Conservation (phyloP, 495 filamentous ascomycete genomes). For the Penicillium cosmopolitanum region DNA sequence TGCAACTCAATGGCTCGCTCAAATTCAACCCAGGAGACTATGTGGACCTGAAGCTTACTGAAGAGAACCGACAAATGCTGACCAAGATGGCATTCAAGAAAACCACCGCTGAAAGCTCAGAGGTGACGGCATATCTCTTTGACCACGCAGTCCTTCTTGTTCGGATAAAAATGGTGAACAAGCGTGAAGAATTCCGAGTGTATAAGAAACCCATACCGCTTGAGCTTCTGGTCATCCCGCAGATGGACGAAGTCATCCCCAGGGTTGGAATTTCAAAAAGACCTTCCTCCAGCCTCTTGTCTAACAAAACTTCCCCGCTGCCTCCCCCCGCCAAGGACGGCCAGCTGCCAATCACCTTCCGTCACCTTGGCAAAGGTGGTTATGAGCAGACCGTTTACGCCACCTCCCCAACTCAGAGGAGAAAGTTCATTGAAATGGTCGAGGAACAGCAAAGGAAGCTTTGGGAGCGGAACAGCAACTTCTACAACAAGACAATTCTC, state of each 20-base stretch:
- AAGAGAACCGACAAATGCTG: conserved; percentile 89
- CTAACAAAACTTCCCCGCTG: conserved; percentile 65
- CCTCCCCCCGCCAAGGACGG: conserved; percentile 68
- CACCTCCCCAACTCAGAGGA: conserved; percentile 72
- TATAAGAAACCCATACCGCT: conserved; percentile 95
- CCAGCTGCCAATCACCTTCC: conserved; percentile 90
- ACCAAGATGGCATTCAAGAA: conserved; percentile 95
- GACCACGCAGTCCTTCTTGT: conserved; percentile 94
- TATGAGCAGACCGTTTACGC: conserved; percentile 94
- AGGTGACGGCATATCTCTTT: conserved; percentile 93
- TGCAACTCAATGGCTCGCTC: conserved; percentile 85
- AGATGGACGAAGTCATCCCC: conserved; percentile 95
- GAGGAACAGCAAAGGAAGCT: conserved; percentile 86
- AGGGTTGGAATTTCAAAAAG: conserved; percentile 78
- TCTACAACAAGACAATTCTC: conserved; percentile 88
- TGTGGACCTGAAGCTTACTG: conserved; percentile 92
- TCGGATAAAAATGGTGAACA: conserved; percentile 85
- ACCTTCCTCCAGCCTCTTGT: conserved; percentile 84
- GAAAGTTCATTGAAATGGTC: conserved; percentile 96
- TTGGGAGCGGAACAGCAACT: conserved; percentile 79
- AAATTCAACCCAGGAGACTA: conserved; percentile 85
- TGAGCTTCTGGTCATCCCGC: conserved; percentile 88
- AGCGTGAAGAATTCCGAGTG: conserved; percentile 90
- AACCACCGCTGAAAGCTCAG: conserved; percentile 79
- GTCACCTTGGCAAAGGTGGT: conserved; percentile 93